Percentiles rank a stretch among this genome's conserved stretches.
These are phyloP conservation scores for Candida incommunis DNA, from an alignment of 805 yeast species.

Conservation along the genomic window DNA sequence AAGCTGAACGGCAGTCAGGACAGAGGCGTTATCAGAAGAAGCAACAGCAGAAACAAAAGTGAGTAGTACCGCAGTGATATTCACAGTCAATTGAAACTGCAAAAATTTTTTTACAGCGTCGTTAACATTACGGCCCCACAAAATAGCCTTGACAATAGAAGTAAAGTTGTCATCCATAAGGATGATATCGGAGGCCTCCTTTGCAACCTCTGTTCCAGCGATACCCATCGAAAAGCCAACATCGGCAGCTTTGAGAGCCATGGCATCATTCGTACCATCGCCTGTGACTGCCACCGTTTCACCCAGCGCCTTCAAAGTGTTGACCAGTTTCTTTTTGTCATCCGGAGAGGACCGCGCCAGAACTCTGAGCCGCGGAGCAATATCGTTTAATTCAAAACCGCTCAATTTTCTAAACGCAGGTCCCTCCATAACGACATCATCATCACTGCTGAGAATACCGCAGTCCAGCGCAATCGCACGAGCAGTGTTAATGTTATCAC, in stretches of 20 bases:
- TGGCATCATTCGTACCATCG: slow-evolving; percentile 98
- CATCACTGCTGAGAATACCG: slow-evolving; percentile 43
- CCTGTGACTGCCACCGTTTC: slow-evolving; percentile 99
- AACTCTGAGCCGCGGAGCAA: slow-evolving; percentile 68
- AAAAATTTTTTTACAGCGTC: slow-evolving; percentile 88
- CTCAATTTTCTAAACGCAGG: slow-evolving; percentile 67
- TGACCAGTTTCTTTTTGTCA: slow-evolving; percentile 80
- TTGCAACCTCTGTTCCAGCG: slow-evolving; percentile 95
- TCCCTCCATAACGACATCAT: slow-evolving; percentile 76
- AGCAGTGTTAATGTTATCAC: slow-evolving; percentile 88
- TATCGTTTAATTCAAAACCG: slow-evolving; percentile 35
- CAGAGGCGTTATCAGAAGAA: slow-evolving; percentile 64
- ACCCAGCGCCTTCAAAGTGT: slow-evolving; percentile 59
- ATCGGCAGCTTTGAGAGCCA: slow-evolving; percentile 91
- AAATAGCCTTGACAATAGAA: slow-evolving; percentile 89
- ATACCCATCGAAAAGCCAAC: slow-evolving; percentile 99
- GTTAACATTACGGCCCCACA: slow-evolving; percentile 97
- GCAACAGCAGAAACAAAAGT: slow-evolving; percentile 93
- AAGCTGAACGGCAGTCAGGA: slow-evolving; percentile 91
- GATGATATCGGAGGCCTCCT: slow-evolving; percentile 91
- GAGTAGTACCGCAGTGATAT: slow-evolving; percentile 87
- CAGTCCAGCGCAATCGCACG: slow-evolving; percentile 80
- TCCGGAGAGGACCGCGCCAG: slow-evolving; percentile 94
- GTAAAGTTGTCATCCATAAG: slow-evolving; percentile 89
- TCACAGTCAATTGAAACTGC: slow-evolving; percentile 94